Evolutionary conservation across 805 yeast genomes (phyloP).

Genomic region (Pichia thaimueangensis): DNA sequence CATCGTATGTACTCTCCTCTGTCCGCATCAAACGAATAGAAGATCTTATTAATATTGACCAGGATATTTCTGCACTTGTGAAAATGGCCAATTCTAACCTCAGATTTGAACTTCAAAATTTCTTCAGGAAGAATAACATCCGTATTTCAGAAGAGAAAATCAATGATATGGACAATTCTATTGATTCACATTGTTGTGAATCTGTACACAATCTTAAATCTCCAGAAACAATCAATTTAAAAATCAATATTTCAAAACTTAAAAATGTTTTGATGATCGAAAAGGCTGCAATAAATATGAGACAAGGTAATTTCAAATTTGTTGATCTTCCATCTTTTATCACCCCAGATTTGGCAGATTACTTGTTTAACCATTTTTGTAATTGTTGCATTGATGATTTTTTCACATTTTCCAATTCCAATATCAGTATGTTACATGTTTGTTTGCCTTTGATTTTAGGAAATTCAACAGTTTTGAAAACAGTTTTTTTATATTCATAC

Average conservation of each 20-base stretch:
- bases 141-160: background rate
- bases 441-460: constrained; percentile 18
- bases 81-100: background rate
- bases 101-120: background rate
- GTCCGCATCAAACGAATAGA: background rate
- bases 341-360: constrained; percentile 9
- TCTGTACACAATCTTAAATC: background rate
- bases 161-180: background rate
- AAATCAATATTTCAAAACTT: constrained; percentile 7
- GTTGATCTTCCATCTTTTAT: constrained; percentile 14
- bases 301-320: constrained; percentile 5
- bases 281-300: constrained; percentile 14
- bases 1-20: background rate
- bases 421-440: constrained; percentile 13
- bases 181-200: too few species aligned
- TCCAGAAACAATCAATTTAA: constrained; percentile 7
- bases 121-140: background rate
- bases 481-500: constrained; percentile 16
- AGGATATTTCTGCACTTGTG: background rate
- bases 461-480: constrained; percentile 15
- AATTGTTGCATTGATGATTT: background rate
- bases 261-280: constrained; percentile 14
- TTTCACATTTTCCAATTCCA: background rate
- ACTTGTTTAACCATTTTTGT: constrained; percentile 13
- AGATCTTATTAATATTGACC: background rate